Base-by-base conservation (phyloP, 306 rosid species). In the Malus asiatica region DNA sequence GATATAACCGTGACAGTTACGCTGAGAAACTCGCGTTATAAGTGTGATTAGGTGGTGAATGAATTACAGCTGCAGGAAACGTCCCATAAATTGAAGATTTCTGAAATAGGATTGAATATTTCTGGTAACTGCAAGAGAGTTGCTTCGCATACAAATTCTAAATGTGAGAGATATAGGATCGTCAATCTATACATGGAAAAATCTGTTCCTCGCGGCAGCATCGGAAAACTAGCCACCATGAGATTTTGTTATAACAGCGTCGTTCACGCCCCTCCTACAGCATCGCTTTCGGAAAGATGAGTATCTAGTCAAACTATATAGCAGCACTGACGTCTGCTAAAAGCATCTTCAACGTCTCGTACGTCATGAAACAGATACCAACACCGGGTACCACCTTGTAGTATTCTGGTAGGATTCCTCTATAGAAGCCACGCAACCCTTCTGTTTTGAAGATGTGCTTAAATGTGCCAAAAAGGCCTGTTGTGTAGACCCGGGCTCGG, bases 301-400 rank as follows among this genome's bases (percentile, higher is more conserved):
- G 79, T 14, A 70, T 13, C 64, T 68, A 51, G 62, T 8, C 29
- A 20, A 74, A 82, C 83, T 82, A 90, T 72, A 78, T 70, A 23
- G 65, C 51, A 62, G 86, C 70, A 22, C 78, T 74, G 14, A 80
- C 66, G 71, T 89, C 97, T 0, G 96, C 90, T 70, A 96, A 82
- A 68, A 92, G 80, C 88, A 74, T 79, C 91, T 90, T 96, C 76
- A 96, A 84, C 11, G 91, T 88, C 83, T 96, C 99, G 16, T 96
- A 96, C 2, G 99, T 93, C 99, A 96, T 93, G 78, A 96, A 96
- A 78, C 98, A 96, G 61, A 96, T 96, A 40, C 99, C 99, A 42
- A 93, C 98, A 40, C 99, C 97, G 4, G 99, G 97, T 68, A 96
- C 96, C 85, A 96, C 99, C 88, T 96, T 96, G 86, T 89, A 96